These are phyloP conservation scores for Plenodomus tracheiphilus DNA, from an alignment of 2,329 filamentous ascomycete genomes.

Conservation along the genomic window DNA sequence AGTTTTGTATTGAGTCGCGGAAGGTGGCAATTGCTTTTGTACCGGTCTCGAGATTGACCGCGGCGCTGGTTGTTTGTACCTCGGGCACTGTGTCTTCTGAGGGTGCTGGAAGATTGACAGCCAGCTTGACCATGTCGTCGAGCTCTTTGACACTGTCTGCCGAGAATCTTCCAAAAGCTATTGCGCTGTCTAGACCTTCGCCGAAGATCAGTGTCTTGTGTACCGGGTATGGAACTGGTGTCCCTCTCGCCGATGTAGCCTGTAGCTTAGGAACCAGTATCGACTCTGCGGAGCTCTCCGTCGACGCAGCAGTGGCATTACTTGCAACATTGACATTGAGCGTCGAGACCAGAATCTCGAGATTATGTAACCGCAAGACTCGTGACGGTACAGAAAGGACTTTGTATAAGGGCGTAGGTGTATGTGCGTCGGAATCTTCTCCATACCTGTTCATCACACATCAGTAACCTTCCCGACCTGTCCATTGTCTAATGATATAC, in stretches of 20 bases:
- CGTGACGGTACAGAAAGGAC: constrained; percentile 68
- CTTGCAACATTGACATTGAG: constrained; percentile 51
- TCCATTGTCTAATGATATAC: not conserved
- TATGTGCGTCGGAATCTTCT: constrained; percentile 51
- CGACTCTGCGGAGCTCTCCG: constrained; percentile 60
- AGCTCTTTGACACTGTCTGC: constrained; percentile 43
- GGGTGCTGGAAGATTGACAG: constrained; percentile 59
- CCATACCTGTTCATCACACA: constrained; percentile 54
- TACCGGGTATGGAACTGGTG: constrained; percentile 76
- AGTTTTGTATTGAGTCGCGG: constrained; percentile 70
- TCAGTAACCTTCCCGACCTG: constrained; percentile 14
- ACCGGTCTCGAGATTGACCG: constrained; percentile 67
- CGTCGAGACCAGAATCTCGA: constrained; percentile 66
- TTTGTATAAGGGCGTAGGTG: constrained; percentile 57
- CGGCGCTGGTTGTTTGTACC: constrained; percentile 17
- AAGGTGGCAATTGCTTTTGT: constrained; percentile 67
- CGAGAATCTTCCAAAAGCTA: constrained; percentile 53
- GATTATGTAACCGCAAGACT: constrained; percentile 60
- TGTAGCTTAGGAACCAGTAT: constrained; percentile 76
- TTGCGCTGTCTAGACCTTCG: constrained; percentile 70
- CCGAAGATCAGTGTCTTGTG: constrained; percentile 78
- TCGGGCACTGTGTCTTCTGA: constrained; percentile 40
- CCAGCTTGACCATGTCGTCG: constrained; percentile 55
- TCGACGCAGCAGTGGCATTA: constrained; percentile 26
- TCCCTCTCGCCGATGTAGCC: constrained; percentile 66